Percentiles rank a stretch among this genome's conserved stretches.
These are phyloP conservation scores for Thymus mandschuricus DNA, from an alignment of 257 asterid genomes.

Conservation along the genomic window DNA sequence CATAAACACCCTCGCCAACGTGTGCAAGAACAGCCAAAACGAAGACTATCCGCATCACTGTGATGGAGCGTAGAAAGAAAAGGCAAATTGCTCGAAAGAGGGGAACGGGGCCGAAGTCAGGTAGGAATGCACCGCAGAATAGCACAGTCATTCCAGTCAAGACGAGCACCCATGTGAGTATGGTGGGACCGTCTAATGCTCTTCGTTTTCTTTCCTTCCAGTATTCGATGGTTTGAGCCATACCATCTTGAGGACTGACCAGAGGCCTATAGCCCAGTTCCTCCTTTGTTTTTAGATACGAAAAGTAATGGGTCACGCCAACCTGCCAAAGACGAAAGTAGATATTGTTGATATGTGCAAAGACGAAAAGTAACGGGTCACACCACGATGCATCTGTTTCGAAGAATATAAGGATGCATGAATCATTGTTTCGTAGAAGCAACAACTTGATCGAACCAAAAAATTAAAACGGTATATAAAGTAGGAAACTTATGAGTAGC, in stretches of 20 bases:
- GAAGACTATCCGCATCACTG: constrained; percentile 43
- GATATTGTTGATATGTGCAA: too few species aligned
- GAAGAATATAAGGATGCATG: not conserved
- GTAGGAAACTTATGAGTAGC: constrained; percentile 18
- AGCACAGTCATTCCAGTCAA: constrained; percentile 60
- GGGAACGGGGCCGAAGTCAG: constrained; percentile 70
- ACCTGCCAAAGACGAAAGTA: constrained; percentile 51
- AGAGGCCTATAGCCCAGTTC: constrained; percentile 85
- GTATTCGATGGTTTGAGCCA: constrained; percentile 75
- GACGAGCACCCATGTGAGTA: constrained; percentile 58
- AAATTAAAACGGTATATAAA: not conserved
- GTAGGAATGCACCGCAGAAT: constrained; percentile 78
- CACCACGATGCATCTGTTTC: constrained; percentile 39
- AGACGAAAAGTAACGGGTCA: constrained; percentile 85
- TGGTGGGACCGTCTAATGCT: constrained; percentile 72
- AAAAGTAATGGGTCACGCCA: constrained; percentile 92
- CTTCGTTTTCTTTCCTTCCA: constrained; percentile 78
- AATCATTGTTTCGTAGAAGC: not conserved
- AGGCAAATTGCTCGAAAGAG: constrained; percentile 54
- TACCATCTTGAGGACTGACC: constrained; percentile 77
- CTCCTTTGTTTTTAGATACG: constrained; percentile 83
- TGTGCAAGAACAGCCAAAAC: constrained; percentile 52
- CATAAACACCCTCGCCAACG: constrained; percentile 76
- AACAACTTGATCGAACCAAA: not conserved
- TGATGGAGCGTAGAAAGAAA: constrained; percentile 57